phyloP scores from a whole-genome alignment of 495 filamentous ascomycete genomes.

The Xylaria acuta region DNA sequence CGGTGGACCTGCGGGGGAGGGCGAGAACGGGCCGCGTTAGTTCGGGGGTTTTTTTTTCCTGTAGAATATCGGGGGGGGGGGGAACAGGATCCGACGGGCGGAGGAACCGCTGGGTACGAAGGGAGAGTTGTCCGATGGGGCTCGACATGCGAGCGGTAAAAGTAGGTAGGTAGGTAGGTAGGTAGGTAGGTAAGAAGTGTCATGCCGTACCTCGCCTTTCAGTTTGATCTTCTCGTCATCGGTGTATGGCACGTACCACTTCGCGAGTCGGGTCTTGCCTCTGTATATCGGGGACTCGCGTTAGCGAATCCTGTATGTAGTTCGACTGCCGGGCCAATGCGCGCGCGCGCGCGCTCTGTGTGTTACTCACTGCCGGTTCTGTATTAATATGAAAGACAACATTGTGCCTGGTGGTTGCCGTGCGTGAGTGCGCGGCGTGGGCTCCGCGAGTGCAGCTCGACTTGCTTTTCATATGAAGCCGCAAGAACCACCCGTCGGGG shows the following conservation, averaged over 20 bases:
- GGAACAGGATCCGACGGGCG: background rate
- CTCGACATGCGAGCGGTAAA: background rate
- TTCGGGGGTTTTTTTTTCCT: too few relatives aligned
- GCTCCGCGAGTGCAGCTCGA: background rate
- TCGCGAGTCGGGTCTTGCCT: conserved; percentile 97
- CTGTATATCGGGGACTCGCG: conserved; percentile 52
- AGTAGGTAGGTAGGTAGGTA: too few relatives aligned
- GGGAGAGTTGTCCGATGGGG: background rate
- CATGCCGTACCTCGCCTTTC: conserved; percentile 74
- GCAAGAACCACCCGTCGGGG: background rate
- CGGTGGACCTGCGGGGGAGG: conserved; percentile 77
- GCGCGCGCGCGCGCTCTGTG: too few relatives aligned
- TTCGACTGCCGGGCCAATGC: background rate
- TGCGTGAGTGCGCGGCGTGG: background rate
- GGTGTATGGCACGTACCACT: conserved; percentile 98
- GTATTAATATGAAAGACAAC: conserved; percentile 93
- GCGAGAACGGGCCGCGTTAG: background rate
- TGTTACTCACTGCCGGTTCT: conserved; percentile 83
- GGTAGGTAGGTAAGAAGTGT: background rate
- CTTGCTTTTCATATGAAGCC: conserved; percentile 9
- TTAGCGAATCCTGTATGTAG: conserved; percentile 14
- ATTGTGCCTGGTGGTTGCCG: conserved; percentile 45
- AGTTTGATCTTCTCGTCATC: conserved; percentile 97
- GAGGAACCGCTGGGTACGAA: background rate
- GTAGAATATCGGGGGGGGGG: background rate